Base-by-base conservation (phyloP, 2,329 filamentous ascomycete genomes). In the Penicillium hesseltinei region DNA sequence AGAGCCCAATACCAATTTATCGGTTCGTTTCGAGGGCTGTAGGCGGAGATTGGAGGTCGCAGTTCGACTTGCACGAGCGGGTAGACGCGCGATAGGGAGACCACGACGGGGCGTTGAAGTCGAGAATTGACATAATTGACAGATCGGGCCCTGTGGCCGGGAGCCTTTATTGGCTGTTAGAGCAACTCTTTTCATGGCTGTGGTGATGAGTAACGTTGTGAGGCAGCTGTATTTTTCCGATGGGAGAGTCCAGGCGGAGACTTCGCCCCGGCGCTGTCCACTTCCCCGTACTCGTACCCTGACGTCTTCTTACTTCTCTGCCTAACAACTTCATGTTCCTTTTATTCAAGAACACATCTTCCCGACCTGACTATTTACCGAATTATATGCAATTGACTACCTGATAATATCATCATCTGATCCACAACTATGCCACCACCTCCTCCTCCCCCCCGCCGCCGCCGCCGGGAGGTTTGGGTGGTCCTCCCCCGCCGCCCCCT, bases 361-460 rank as follows among this genome's bases (percentile, higher is more conserved):
- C 50, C 44, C 42, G 38, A 55, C 31, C 58, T 64, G 51, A 58
- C 59, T 54, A 52, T 45, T 58, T 46, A 42, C 36, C 42, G 25
- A 43, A 40, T 33, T 46, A 40, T 29, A 60, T 63, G 53, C 44
- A 42, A 25, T 27, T 19, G 31, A 47, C 25, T 48, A 47, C 36
- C 38, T 31, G 44, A 56, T 46, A 17, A 4, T 57, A n/a, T 46
- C 39, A 57, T 56, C 42, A 45, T 56, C 44, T 57, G 44, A 51
- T 36, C 52, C 58, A 42, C 56, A 58, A 54, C 60, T 58, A 77
- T 77, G 73, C 76, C 78, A 66, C 75, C 78, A 67, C 83, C 83
- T 51, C 83, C 86, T 46, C 53, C 88, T 3, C 88, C 89, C 11
- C 23, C 23, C 89, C 88, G 2, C 89, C 89, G 35, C 89, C 87